Percentiles rank a stretch among this genome's conserved stretches.
phyloP scores from a whole-genome alignment of 139 green algal genomes.

The Prasinococcaceae sp. region DNA sequence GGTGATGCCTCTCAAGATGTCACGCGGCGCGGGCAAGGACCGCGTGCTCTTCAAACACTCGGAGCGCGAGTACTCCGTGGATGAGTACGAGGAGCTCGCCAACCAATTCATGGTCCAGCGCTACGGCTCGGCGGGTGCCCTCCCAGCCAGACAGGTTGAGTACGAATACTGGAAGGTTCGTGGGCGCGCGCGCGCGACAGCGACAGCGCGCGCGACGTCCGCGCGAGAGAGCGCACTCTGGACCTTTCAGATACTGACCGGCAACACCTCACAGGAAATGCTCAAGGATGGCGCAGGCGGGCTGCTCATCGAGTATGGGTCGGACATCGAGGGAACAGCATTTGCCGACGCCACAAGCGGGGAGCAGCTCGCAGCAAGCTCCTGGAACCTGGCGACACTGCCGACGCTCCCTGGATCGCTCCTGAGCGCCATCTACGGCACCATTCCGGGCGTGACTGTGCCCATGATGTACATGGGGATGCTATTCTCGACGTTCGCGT shows the following conservation, averaged over 20 bases:
- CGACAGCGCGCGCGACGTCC: background rate
- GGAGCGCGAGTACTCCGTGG: constrained; percentile 19
- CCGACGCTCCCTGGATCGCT: background rate
- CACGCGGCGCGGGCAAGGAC: too few species aligned
- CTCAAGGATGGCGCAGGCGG: too few species aligned
- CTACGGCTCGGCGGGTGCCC: constrained; percentile 13
- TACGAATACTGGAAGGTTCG: constrained; percentile 2
- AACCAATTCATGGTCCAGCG: constrained; percentile 17
- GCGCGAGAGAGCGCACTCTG: too few species aligned
- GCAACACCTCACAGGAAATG: too few species aligned
- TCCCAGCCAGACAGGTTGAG: constrained; percentile 27
- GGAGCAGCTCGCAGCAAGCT: constrained; percentile 29
- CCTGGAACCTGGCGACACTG: constrained; percentile 40
- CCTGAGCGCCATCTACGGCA: background rate
- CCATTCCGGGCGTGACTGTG: constrained; percentile 42
- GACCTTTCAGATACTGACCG: too few species aligned
- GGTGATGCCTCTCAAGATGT: too few species aligned
- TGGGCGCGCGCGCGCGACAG: background rate
- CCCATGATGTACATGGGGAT: constrained; percentile 83
- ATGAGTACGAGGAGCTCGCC: constrained; percentile 27
- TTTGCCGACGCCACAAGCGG: constrained; percentile 28
- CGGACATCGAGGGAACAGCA: constrained; percentile 53
- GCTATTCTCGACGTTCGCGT: constrained; percentile 73
- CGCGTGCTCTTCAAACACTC: too few species aligned
- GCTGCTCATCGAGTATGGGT: constrained; percentile 44